Percentiles rank a stretch among this genome's conserved stretches.
Evolutionary conservation across 2,329 filamentous ascomycete species (phyloP).

Genomic region (Aspergillus sp.): DNA sequence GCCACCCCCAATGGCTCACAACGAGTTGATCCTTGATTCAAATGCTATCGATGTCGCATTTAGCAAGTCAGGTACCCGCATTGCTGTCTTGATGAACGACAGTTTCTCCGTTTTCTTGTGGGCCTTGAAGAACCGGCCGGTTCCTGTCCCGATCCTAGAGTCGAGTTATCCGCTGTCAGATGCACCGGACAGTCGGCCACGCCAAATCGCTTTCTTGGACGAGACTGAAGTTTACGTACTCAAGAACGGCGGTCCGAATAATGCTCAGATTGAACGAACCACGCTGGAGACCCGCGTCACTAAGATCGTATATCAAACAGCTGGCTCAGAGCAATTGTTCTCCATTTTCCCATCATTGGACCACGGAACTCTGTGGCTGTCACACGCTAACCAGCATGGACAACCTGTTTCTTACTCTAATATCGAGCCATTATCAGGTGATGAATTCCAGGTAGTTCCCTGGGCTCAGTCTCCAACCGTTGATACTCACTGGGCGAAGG

Average conservation of each 20-base stretch:
- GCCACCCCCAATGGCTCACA: constrained; percentile 86
- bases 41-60: constrained; percentile 70
- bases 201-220: constrained; percentile 43
- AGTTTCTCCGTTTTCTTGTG: constrained; percentile 66
- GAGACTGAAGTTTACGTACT: constrained; percentile 40
- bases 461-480: constrained; percentile 28
- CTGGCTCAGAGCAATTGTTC: constrained; percentile 27
- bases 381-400: constrained; percentile 19
- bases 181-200: constrained; percentile 22
- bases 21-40: constrained; percentile 58
- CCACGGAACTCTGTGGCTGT: constrained; percentile 33
- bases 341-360: constrained; percentile 32
- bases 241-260: constrained; percentile 25
- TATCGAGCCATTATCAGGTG: constrained; percentile 13
- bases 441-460: constrained; percentile 12
- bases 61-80: constrained; percentile 54
- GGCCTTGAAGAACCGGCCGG: constrained; percentile 46
- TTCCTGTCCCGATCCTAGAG: constrained; percentile 31
- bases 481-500: constrained; percentile 35
- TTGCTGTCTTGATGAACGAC: constrained; percentile 65
- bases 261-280: constrained; percentile 26
- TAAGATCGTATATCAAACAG: constrained; percentile 23
- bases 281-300: constrained; percentile 28
- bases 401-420: constrained; percentile 26
- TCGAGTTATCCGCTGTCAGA: constrained; percentile 31